Evolutionary conservation across 495 filamentous ascomycete species (phyloP).

Genomic region (Xylaria nigripes): DNA sequence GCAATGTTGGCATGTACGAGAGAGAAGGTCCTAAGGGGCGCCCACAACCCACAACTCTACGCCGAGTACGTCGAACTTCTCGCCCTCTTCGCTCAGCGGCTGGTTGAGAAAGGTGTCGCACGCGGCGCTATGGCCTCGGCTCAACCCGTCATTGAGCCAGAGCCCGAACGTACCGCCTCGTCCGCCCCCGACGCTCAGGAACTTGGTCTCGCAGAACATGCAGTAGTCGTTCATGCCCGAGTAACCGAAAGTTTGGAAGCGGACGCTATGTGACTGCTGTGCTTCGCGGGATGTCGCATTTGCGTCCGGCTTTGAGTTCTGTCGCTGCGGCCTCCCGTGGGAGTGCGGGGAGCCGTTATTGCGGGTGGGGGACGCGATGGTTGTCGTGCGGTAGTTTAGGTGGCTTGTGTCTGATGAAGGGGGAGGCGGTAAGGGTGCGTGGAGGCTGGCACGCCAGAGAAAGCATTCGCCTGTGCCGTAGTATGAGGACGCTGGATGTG

Average conservation of each 20-base stretch:
- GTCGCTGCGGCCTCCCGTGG: background rate
- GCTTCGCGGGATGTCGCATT: background rate
- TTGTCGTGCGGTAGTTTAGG: slow-evolving; percentile 60
- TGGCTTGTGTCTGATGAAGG: slow-evolving; percentile 67
- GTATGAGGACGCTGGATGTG: slow-evolving; percentile 72
- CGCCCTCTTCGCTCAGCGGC: slow-evolving; percentile 85
- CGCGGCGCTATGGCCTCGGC: slow-evolving; percentile 69
- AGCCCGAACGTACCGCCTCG: slow-evolving; percentile 86
- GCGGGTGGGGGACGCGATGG: slow-evolving; percentile 33
- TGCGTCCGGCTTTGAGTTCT: background rate
- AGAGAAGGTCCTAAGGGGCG: slow-evolving; percentile 12
- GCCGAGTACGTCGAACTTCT: slow-evolving; percentile 85
- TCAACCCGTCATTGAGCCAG: slow-evolving; percentile 86
- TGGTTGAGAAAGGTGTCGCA: slow-evolving; percentile 95
- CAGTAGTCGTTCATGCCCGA: slow-evolving; percentile 90
- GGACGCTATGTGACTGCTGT: slow-evolving; percentile 43
- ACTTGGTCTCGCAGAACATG: slow-evolving; percentile 85
- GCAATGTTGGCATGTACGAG: background rate
- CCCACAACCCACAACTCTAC: slow-evolving; percentile 89
- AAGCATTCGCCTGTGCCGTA: slow-evolving; percentile 97
- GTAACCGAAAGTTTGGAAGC: slow-evolving; percentile 96
- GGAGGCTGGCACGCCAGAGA: slow-evolving; percentile 75
- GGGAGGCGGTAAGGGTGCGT: slow-evolving; percentile 60
- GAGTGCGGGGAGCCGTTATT: slow-evolving; percentile 13
- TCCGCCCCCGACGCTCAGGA: slow-evolving; percentile 73